These are phyloP conservation scores for Thalassiosira livingstoniorum DNA, from an alignment of 352 stramenopile genomes.

Conservation along the genomic window DNA sequence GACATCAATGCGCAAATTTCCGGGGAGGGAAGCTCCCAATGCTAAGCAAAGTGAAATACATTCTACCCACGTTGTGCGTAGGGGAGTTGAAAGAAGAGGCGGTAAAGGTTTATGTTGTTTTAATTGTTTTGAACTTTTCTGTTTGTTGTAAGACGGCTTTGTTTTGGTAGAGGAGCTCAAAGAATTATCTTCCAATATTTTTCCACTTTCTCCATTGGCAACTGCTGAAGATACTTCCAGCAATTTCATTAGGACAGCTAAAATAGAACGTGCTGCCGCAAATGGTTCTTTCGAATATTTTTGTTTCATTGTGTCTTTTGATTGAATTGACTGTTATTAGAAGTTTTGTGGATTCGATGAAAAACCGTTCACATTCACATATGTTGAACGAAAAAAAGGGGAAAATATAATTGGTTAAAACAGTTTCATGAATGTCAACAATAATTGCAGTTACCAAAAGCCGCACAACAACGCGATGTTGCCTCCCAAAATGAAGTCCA, in stretches of 20 bases:
- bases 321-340: too few species aligned
- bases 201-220: constrained; percentile 11
- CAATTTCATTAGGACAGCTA: constrained; percentile 85
- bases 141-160: constrained; percentile 29
- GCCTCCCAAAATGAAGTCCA: too few species aligned
- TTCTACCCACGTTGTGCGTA: constrained; percentile 82
- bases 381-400: too few species aligned
- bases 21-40: constrained; percentile 72
- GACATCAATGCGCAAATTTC: constrained; percentile 75
- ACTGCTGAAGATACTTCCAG: constrained; percentile 76
- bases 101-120: constrained; percentile 64
- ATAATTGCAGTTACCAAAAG: too few species aligned
- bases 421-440: too few species aligned
- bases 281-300: constrained; percentile 58
- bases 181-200: constrained; percentile 5
- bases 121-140: constrained; percentile 35
- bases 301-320: constrained; percentile 33
- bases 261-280: constrained; percentile 76
- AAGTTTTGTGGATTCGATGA: too few species aligned
- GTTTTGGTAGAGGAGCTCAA: constrained; percentile 42
- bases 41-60: constrained; percentile 80
- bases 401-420: too few species aligned
- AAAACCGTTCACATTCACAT: too few species aligned
- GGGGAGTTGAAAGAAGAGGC: constrained; percentile 75
- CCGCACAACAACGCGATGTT: too few species aligned